Evolutionary conservation across 2,329 filamentous ascomycete genomes (phyloP), one percentile per base, ranked within the genome.

Genomic region (Aspergillus fumigatus): DNA sequence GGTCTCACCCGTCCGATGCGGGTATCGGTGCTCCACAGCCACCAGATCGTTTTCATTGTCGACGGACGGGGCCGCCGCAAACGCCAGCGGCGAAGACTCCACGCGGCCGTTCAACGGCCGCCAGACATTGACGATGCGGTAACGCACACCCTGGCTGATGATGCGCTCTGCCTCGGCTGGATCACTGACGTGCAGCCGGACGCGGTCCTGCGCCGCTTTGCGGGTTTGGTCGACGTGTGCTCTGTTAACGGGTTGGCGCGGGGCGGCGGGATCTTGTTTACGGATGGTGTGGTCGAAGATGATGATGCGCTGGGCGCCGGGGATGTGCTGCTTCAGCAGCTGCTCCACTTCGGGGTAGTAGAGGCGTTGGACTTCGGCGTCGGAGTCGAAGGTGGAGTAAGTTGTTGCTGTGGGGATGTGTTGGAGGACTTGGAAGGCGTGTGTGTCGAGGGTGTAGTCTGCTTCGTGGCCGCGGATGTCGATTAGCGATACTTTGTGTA

Each of bases 281-380:
- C 92, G 88, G 71, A 96, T 84, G 7, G 91, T 96, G 77, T 96
- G 89, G 78, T 96, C 91, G 75, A 96, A 96, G 69, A 96, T 77
- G 63, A 90, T 78, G 29, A 96, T 79, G 4, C 81, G 80, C 55
- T 83, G 80, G 26, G 84, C 81, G 53, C 88, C 89, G 0, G 87
- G 85, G 17, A 95, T 79, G 56, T 84, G 73, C 14, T 84, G 76
- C 2, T 92, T 76, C 0, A 97, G 77, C 26, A 96, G 77, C 50
- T 81, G 72, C 74, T 92, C 88, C 8, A 96, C 84, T 70, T 96
- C 91, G 0, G 90, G 88, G 77, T 97, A 97, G 79, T 96, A 97
- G 53, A 85, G 81, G 1, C 75, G 66, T 67, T 83, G 76, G 73
- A 97, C 84, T 10, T 80, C 83, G 66, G 92, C 88, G 70, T 89